A percentile compares a stretch with the other conserved stretches of the same genome.
Conservation (phyloP, 495 filamentous ascomycete genomes). For the Neurospora intermedia region DNA sequence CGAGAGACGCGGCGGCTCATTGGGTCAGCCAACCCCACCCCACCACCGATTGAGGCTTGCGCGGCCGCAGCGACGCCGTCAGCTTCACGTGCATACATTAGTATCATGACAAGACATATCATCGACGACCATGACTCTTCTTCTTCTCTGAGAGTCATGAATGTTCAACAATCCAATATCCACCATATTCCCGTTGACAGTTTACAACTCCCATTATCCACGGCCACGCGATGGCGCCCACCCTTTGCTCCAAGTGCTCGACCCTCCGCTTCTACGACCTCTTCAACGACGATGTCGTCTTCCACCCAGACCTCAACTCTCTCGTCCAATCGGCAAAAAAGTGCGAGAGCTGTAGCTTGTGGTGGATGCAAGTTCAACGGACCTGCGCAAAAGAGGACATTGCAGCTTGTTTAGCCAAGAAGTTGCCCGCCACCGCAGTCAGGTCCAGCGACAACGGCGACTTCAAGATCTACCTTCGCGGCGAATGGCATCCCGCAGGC, state of each 20-base stretch:
- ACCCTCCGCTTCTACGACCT: background rate
- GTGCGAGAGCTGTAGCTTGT: background rate
- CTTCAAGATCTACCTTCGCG: background rate
- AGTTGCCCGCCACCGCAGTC: background rate
- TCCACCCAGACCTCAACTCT: background rate
- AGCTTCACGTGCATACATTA: background rate
- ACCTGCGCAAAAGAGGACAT: background rate
- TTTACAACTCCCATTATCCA: background rate
- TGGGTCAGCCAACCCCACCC: no score
- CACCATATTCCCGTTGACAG: background rate
- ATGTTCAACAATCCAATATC: no score
- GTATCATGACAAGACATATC: no score
- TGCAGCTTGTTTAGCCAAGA: background rate
- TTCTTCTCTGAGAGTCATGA: no score
- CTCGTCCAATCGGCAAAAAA: conserved; percentile 1
- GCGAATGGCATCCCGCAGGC: background rate
- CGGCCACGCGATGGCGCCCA: background rate
- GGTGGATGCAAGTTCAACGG: background rate
- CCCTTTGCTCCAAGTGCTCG: background rate
- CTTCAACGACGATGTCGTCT: conserved; percentile 2
- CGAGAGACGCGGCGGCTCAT: no score
- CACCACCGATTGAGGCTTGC: no score
- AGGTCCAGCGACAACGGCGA: background rate
- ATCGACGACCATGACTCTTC: no score
- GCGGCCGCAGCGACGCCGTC: background rate